These are phyloP conservation scores for Globisporangium rhizosaccharum DNA, from an alignment of 352 stramenopile genomes.

Conservation along the genomic window DNA sequence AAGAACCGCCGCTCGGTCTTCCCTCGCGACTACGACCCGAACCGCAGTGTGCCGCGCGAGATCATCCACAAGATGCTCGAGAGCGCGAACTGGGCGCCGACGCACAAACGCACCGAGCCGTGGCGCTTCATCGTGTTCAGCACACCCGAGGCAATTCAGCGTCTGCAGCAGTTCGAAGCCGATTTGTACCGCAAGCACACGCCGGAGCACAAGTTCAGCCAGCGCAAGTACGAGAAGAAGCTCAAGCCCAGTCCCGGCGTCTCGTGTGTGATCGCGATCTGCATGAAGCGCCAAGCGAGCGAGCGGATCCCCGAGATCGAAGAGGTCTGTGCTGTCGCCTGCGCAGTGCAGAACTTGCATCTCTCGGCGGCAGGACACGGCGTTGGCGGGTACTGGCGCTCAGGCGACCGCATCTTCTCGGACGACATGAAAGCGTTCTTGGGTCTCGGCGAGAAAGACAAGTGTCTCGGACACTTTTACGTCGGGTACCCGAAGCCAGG, in stretches of 20 bases:
- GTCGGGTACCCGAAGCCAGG: slow-evolving; percentile 57
- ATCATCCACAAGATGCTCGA: slow-evolving; percentile 75
- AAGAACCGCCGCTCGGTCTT: slow-evolving; percentile 73
- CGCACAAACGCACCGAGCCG: slow-evolving; percentile 72
- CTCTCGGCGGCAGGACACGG: slow-evolving; percentile 52
- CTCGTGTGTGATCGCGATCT: slow-evolving; percentile 79
- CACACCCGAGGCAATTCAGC: slow-evolving; percentile 37
- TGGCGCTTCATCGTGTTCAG: slow-evolving; percentile 83
- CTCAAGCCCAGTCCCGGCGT: slow-evolving; percentile 52
- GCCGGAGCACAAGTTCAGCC: slow-evolving; percentile 62
- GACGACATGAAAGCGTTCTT: slow-evolving; percentile 82
- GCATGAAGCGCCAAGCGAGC: slow-evolving; percentile 83
- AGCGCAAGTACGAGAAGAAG: slow-evolving; percentile 79
- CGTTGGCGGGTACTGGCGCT: slow-evolving; percentile 82
- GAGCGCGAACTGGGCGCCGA: slow-evolving; percentile 80
- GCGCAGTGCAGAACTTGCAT: slow-evolving; percentile 85
- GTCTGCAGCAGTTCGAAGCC: slow-evolving; percentile 62
- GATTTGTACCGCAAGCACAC: slow-evolving; percentile 63
- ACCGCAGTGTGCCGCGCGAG: slow-evolving; percentile 39
- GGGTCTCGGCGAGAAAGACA: slow-evolving; percentile 57
- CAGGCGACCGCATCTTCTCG: slow-evolving; percentile 46
- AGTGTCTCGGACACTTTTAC: slow-evolving; percentile 81
- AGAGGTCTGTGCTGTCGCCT: slow-evolving; percentile 70
- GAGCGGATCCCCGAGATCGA: slow-evolving; percentile 77
- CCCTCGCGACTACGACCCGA: slow-evolving; percentile 59